Evolutionary conservation across 805 yeast species (phyloP).

Genomic region (Lipomyces sp.): DNA sequence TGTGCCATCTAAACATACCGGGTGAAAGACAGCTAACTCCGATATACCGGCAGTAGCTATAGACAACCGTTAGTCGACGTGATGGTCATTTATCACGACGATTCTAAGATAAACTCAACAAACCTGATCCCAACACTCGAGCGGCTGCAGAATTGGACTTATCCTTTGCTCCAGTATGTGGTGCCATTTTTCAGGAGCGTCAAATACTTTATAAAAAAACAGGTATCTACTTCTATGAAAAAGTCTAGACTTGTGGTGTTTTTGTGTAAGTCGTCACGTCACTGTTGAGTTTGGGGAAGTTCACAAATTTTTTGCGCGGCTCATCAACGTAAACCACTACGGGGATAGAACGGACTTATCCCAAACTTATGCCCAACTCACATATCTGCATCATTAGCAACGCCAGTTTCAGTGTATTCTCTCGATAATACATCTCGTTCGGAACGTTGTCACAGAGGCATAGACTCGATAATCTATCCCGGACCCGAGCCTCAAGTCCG

Average conservation of each 20-base stretch:
- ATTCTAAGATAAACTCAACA: constrained; percentile 16
- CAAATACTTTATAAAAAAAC: neutral
- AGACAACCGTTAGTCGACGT: neutral
- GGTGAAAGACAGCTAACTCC: constrained; percentile 97
- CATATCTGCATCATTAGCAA: too few species aligned
- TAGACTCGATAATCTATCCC: too few species aligned
- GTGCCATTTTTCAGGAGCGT: constrained; percentile 35
- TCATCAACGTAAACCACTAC: neutral
- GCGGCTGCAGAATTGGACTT: constrained; percentile 88
- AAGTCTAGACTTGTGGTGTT: neutral
- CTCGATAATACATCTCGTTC: too few species aligned
- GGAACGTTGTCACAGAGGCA: too few species aligned
- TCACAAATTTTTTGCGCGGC: constrained; percentile 3
- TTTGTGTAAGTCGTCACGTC: neutral
- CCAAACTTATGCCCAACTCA: too few species aligned
- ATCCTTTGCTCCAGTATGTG: constrained; percentile 53
- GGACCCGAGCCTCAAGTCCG: too few species aligned
- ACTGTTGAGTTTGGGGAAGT: neutral
- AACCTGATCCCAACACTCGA: constrained; percentile 84
- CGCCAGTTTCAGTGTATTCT: too few species aligned
- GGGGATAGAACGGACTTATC: too few species aligned
- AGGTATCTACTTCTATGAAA: neutral
- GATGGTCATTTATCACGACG: neutral
- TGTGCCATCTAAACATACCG: constrained; percentile 51
- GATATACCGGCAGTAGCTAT: constrained; percentile 81